Conservation (phyloP, 257 asterid genomes). For the Lithospermum erythrorhizon region DNA sequence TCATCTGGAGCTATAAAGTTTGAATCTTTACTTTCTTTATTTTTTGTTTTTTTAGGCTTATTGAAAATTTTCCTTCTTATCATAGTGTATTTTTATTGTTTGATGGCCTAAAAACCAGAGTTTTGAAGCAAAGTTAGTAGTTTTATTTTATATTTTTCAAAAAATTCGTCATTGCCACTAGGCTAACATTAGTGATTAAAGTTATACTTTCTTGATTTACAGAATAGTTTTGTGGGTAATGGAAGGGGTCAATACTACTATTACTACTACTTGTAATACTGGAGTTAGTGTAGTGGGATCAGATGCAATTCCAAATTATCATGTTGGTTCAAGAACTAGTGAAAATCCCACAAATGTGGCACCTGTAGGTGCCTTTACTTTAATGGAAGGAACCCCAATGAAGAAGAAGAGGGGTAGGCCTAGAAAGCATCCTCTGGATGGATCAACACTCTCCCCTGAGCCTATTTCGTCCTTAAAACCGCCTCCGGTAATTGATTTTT, state of each 20-base stretch:
- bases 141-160: too few relatives aligned
- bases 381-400: conserved; percentile 14
- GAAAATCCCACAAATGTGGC: conserved; percentile 30
- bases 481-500: conserved; percentile 88
- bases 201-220: too few relatives aligned
- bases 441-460: conserved; percentile 64
- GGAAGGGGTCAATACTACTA: conserved; percentile 28
- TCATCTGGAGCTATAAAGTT: conserved; percentile 18
- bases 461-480: conserved; percentile 80
- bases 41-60: conserved; percentile 7
- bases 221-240: conserved; percentile 35
- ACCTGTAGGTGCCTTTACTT: conserved; percentile 20
- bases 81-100: conserved; percentile 18
- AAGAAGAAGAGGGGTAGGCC: conserved; percentile 95
- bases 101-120: conserved; percentile 24
- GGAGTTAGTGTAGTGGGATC: conserved; percentile 89
- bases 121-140: conserved; percentile 18
- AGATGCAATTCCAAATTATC: conserved; percentile 87
- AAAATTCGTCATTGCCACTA: too few relatives aligned
- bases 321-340: conserved; percentile 57
- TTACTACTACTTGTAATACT: neutral
- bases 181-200: too few relatives aligned
- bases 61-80: neutral
- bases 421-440: conserved; percentile 76
- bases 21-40: conserved; percentile 14